Percentiles rank a stretch among this genome's conserved stretches.
Conservation (phyloP, 2,329 filamentous ascomycete species). For the Mycosphaerella arachidis region DNA sequence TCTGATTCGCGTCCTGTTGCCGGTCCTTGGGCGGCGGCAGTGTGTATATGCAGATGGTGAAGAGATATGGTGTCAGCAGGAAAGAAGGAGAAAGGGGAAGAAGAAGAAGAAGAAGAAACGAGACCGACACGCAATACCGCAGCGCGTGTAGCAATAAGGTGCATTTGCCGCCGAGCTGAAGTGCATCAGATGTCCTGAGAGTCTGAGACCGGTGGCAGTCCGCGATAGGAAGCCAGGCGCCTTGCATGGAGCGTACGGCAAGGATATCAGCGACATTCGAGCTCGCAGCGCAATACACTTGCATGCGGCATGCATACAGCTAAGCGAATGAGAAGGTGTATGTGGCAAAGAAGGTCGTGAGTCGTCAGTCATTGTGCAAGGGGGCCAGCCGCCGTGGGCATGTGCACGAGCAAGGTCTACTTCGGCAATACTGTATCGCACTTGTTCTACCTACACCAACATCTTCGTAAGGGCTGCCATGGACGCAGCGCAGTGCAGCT, state of each 20-base stretch:
- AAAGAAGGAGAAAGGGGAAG: background rate
- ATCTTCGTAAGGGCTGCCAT: background rate
- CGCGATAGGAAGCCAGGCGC: background rate
- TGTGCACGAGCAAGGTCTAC: background rate
- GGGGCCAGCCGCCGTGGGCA: background rate
- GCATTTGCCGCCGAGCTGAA: conserved; percentile 4
- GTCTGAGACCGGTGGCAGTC: background rate
- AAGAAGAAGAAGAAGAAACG: background rate
- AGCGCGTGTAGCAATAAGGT: background rate
- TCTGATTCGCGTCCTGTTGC: background rate
- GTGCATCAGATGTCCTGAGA: background rate
- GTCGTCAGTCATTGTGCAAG: background rate
- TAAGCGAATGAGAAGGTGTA: background rate
- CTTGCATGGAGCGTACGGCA: background rate
- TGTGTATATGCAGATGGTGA: background rate
- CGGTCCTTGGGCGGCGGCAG: background rate
- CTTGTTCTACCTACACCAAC: background rate
- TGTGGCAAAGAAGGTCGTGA: background rate
- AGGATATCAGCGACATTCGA: background rate
- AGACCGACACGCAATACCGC: background rate
- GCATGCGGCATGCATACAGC: background rate
- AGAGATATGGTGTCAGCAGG: too few relatives aligned
- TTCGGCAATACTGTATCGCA: background rate
- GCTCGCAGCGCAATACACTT: background rate
- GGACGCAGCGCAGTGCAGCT: background rate